A percentile compares a stretch with the other conserved stretches of the same genome.
phyloP scores from a whole-genome alignment of 176 grass and related monocot species.

The Oryza rufipogon region DNA sequence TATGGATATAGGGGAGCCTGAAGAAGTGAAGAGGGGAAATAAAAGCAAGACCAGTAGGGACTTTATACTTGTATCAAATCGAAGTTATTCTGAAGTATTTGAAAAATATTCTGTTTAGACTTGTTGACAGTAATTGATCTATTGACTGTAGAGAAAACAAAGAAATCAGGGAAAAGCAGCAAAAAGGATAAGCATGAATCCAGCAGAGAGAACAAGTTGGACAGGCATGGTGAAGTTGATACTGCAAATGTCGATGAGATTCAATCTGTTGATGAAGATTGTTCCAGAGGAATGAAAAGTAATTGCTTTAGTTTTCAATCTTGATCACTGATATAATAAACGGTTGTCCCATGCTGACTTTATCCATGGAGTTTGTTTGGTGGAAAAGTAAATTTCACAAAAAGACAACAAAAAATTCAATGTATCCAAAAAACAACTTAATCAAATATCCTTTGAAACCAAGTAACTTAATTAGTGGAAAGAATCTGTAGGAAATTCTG shows the following conservation, averaged over 20 bases:
- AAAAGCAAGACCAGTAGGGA: slow-evolving; percentile 60
- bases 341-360: neutral
- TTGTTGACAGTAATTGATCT: slow-evolving; percentile 18
- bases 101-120: neutral
- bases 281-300: slow-evolving; percentile 96
- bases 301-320: slow-evolving; percentile 32
- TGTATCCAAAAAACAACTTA: neutral
- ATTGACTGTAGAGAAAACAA: slow-evolving; percentile 63
- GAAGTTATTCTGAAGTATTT: slow-evolving; percentile 25
- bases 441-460: neutral
- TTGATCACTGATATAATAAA: neutral
- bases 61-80: slow-evolving; percentile 17
- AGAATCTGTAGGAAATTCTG: neutral
- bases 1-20: slow-evolving; percentile 45
- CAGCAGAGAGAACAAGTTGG: slow-evolving; percentile 40
- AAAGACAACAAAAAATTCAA: neutral
- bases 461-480: slow-evolving; percentile 15
- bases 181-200: slow-evolving; percentile 42
- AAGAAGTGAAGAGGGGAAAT: slow-evolving; percentile 51
- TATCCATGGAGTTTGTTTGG: slow-evolving; percentile 16
- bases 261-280: slow-evolving; percentile 72
- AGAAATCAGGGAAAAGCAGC: slow-evolving; percentile 52
- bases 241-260: slow-evolving; percentile 60
- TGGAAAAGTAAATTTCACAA: neutral
- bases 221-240: slow-evolving; percentile 44